These are phyloP conservation scores for Blumeria hordei DNA, from an alignment of 2,329 filamentous ascomycete genomes.

Conservation along the genomic window DNA sequence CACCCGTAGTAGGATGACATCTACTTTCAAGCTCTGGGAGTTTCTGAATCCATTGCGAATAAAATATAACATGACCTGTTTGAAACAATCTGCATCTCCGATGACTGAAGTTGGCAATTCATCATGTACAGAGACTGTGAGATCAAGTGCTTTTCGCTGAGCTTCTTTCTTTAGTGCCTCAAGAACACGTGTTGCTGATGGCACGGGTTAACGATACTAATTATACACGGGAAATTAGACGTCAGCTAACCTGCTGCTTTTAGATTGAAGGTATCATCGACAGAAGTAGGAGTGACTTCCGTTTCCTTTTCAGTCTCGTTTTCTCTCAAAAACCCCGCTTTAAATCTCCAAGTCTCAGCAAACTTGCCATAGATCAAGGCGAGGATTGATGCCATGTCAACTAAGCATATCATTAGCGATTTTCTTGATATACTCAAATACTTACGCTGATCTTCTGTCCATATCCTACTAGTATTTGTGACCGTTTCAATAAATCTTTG, in stretches of 20 bases:
- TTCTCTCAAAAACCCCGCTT: slow-evolving; percentile 2
- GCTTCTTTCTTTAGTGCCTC: slow-evolving; percentile 4
- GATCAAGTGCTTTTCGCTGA: slow-evolving; percentile 6
- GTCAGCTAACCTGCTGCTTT: slow-evolving; percentile 1
- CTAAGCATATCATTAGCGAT: slow-evolving; percentile 1
- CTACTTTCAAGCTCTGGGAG: slow-evolving; percentile 8
- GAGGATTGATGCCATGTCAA: slow-evolving; percentile 9
- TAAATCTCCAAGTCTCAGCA: slow-evolving; percentile 10
- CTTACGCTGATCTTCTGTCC: slow-evolving; percentile 8
- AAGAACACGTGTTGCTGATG: neutral
- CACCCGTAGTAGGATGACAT: slow-evolving; percentile 5
- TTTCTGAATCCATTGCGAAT: slow-evolving; percentile 8
- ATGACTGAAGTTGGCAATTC: slow-evolving; percentile 8
- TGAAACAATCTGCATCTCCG: slow-evolving; percentile 7
- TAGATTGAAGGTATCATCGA: slow-evolving; percentile 1
- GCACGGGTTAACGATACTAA: neutral
- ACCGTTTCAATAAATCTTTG: slow-evolving; percentile 8
- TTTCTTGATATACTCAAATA: neutral
- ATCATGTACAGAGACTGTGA: slow-evolving; percentile 7
- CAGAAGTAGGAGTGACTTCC: neutral
- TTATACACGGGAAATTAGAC: neutral
- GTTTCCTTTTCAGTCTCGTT: neutral
- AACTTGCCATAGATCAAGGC: slow-evolving; percentile 9
- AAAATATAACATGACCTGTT: slow-evolving; percentile 8
- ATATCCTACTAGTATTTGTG: slow-evolving; percentile 6